phyloP scores from a whole-genome alignment of 345 rosid genomes.

The Pelargonium nanum region DNA sequence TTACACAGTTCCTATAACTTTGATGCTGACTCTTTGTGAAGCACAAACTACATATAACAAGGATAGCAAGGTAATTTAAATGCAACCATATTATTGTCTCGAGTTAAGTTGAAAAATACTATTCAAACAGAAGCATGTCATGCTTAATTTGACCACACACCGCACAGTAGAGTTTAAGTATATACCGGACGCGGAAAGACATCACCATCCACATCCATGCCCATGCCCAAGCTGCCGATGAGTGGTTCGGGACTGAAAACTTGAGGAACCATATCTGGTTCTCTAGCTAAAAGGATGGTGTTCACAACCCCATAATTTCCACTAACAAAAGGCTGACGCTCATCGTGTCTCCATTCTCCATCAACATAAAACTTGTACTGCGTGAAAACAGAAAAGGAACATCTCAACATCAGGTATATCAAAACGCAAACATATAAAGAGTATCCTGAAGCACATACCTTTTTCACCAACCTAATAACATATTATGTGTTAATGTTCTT shows the following conservation, averaged over 20 bases:
- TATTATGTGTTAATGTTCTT: not conserved
- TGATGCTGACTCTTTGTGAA: no score
- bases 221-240: conserved; percentile 22
- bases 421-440: not conserved
- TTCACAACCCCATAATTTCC: conserved; percentile 65
- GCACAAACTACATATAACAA: no score
- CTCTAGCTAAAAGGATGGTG: conserved; percentile 43
- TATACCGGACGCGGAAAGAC: conserved; percentile 36
- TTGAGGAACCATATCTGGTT: conserved; percentile 30
- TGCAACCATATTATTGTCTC: not conserved
- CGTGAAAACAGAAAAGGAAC: conserved; percentile 3
- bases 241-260: conserved; percentile 23
- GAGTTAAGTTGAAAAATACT: not conserved
- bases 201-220: conserved; percentile 78
- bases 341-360: conserved; percentile 91
- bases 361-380: conserved; percentile 91
- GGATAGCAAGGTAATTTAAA: not conserved
- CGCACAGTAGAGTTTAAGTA: not conserved
- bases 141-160: not conserved
- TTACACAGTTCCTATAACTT: no score
- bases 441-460: not conserved
- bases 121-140: not conserved
- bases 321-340: conserved; percentile 44
- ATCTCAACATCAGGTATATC: not conserved
- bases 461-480: not conserved